Evolutionary conservation across 2,329 filamentous ascomycete species (phyloP), one percentile per base, ranked within the genome.

Genomic region (Trichophaea hybrida): DNA sequence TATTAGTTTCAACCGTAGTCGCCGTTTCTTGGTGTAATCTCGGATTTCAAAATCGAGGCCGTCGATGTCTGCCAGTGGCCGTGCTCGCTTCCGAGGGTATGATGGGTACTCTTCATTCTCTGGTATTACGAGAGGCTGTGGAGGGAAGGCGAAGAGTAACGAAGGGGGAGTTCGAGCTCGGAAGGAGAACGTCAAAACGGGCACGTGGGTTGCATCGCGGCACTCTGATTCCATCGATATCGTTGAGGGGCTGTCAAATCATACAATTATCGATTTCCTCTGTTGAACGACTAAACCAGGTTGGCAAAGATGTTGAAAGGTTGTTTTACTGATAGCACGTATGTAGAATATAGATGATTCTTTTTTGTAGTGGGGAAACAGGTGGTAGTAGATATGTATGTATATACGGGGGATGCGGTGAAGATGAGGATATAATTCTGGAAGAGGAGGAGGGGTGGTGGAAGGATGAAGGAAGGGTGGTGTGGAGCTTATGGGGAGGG

Each of bases 1-100:
- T 68, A 86, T 80, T 48, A 87, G 75, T 17, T 78, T 72, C 1
- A 80, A 73, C 0, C 82, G 77, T 3, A 87, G 72, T 2, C 84
- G 77, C 31, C 84, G 79, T 71, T 87, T 88, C 75, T 88, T 88
- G 75, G 69, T 74, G 69, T 59, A 80, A 64, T n/a, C 64, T 67
- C 33, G 74, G 48, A 53, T 59, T 24, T 59, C 74, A 0, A 77
- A 79, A 65, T 76, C 74, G 55, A 75, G 78, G 57, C 76, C 80
- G 61, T 84, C 81, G 48, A 84, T 78, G 64, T 85, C 82, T 38
- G 78, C 76, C 1, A 73, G 65, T 4, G 75, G 71, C 31, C 82
- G 77, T 43, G 38, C n/a, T 15, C n/a, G 38, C 38, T 12, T 43
- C 38, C 38, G 38, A 43, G 38, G n/a, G 38, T 10, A 12, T 15